Conservation (phyloP, 148 eudicot genomes). For the Arbutus unedo region DNA sequence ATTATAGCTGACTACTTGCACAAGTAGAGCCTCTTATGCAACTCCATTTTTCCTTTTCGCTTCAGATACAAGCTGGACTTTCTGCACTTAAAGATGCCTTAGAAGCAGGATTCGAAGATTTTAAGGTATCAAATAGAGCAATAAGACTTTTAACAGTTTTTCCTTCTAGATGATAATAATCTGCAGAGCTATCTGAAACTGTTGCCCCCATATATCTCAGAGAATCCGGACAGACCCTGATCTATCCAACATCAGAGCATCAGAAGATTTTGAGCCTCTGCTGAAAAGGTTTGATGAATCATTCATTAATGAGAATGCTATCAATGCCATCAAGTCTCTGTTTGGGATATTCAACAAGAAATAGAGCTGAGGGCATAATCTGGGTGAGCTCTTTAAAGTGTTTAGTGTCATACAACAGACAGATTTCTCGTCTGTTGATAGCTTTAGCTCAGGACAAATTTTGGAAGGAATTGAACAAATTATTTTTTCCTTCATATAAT, state of each 20-base stretch:
- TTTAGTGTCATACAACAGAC: neutral
- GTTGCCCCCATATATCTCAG: conserved; percentile 30
- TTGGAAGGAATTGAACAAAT: conserved; percentile 12
- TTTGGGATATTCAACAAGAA: conserved; percentile 82
- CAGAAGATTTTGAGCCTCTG: conserved; percentile 52
- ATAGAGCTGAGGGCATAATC: conserved; percentile 20
- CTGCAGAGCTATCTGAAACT: neutral
- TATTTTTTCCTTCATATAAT: conserved; percentile 14
- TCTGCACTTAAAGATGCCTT: conserved; percentile 96
- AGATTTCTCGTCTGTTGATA: neutral
- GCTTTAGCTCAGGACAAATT: conserved; percentile 16
- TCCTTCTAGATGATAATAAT: neutral
- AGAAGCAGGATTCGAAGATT: conserved; percentile 88
- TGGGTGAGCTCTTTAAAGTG: no score
- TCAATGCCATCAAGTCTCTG: conserved; percentile 86
- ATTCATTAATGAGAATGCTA: conserved; percentile 71
- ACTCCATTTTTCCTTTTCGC: neutral
- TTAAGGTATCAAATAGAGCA: conserved; percentile 45
- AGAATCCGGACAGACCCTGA: conserved; percentile 89
- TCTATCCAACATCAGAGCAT: conserved; percentile 63
- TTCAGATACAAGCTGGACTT: conserved; percentile 84
- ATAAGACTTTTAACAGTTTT: neutral
- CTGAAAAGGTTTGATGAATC: conserved; percentile 70
- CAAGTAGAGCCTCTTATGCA: neutral
- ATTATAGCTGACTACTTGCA: neutral